phyloP scores from a whole-genome alignment of 805 yeast genomes.

The Wickerhamiella cacticola region DNA sequence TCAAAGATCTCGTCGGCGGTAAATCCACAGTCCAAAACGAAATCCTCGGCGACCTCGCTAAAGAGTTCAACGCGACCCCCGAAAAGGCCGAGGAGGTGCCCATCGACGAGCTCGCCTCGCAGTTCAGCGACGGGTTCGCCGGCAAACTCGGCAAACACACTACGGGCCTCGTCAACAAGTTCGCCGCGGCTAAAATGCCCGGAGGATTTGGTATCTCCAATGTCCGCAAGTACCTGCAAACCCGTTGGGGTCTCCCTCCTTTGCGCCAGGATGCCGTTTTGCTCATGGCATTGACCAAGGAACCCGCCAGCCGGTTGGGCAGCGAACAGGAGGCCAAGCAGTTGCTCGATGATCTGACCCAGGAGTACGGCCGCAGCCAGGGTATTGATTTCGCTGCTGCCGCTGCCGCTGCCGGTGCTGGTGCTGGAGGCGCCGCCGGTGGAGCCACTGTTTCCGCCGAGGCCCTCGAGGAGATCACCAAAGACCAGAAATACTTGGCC shows the following conservation, averaged over 20 bases:
- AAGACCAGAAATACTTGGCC: constrained; percentile 58
- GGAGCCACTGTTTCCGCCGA: constrained; percentile 91
- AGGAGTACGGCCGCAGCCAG: constrained; percentile 71
- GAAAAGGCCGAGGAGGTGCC: constrained; percentile 99
- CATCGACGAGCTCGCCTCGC: constrained; percentile 86
- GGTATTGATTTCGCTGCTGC: constrained; percentile 69
- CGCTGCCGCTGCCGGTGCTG: constrained; percentile 39
- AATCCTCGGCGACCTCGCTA: constrained; percentile 95
- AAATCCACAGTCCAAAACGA: constrained; percentile 98
- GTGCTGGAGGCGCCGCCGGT: constrained; percentile 37
- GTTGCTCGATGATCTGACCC: constrained; percentile 69
- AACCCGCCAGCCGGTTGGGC: constrained; percentile 82
- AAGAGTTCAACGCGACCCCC: constrained; percentile 95
- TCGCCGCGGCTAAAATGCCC: constrained; percentile 96
- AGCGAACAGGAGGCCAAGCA: constrained; percentile 83
- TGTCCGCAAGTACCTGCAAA: constrained; percentile 83
- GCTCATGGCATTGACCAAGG: constrained; percentile 70
- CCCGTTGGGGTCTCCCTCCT: constrained; percentile 82
- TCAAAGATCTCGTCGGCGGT: constrained; percentile 96
- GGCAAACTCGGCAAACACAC: constrained; percentile 94
- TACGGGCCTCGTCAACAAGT: constrained; percentile 72
- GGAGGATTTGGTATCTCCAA: constrained; percentile 93
- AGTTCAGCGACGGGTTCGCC: constrained; percentile 78
- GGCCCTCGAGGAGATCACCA: constrained; percentile 73
- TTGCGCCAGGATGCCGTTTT: constrained; percentile 93